phyloP scores from a whole-genome alignment of 495 filamentous ascomycete genomes.

The Saxispiralis lemnorum region DNA sequence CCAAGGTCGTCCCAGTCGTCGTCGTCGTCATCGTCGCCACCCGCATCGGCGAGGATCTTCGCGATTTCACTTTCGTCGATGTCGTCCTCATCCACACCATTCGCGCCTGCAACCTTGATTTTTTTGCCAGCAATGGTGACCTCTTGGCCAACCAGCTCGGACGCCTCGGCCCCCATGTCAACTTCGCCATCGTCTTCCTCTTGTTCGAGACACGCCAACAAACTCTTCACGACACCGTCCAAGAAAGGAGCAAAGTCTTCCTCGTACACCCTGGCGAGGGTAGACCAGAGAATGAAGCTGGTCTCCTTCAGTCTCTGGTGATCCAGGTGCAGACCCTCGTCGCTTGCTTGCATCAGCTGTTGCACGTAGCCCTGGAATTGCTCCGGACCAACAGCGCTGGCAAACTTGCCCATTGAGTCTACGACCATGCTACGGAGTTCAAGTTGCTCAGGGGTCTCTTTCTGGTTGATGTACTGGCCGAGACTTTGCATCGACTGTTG shows the following conservation, averaged over 20 bases:
- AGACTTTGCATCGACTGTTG: constrained; percentile 71
- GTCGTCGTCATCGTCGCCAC: constrained; percentile 36
- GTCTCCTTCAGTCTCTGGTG: constrained; percentile 84
- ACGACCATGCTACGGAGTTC: constrained; percentile 75
- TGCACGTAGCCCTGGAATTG: constrained; percentile 79
- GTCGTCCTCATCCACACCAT: constrained; percentile 24
- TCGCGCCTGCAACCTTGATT: constrained; percentile 49
- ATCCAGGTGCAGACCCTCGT: constrained; percentile 78
- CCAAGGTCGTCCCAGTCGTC: constrained; percentile 71
- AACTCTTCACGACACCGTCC: constrained; percentile 62
- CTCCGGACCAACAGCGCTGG: constrained; percentile 67
- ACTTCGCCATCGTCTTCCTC: constrained; percentile 77
- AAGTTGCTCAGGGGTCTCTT: constrained; percentile 77
- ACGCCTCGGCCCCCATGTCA: constrained; percentile 56
- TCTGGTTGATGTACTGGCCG: constrained; percentile 64
- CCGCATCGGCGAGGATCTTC: constrained; percentile 19
- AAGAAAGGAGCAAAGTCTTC: constrained; percentile 81
- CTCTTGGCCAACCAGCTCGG: constrained; percentile 59
- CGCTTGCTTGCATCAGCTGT: constrained; percentile 73
- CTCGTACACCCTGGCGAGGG: constrained; percentile 81
- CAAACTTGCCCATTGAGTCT: constrained; percentile 84
- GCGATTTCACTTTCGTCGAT: constrained; percentile 20
- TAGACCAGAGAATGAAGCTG: constrained; percentile 91
- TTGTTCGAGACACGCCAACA: constrained; percentile 72
- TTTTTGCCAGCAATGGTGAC: constrained; percentile 66